These are phyloP conservation scores for Aegle marmelos DNA, from an alignment of 345 rosid species.

Conservation along the genomic window DNA sequence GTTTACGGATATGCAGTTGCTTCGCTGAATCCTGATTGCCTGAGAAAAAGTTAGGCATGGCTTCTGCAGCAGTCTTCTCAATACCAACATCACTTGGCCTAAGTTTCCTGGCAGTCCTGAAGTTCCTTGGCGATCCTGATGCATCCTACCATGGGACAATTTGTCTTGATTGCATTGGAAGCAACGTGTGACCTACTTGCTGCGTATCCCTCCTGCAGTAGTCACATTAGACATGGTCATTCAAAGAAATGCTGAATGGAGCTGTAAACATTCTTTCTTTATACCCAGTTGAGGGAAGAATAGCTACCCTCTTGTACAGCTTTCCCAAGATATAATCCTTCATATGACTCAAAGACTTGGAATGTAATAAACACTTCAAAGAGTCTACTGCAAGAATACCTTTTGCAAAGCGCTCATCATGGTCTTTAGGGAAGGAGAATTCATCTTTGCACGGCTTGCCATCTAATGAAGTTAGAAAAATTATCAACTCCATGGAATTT, in stretches of 20 bases:
- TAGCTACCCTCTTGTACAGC: background rate
- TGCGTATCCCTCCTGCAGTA: conserved; percentile 72
- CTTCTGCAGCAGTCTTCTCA: background rate
- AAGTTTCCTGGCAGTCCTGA: conserved; percentile 4
- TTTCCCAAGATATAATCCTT: background rate
- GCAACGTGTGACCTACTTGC: conserved; percentile 76
- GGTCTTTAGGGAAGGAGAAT: conserved; percentile 63
- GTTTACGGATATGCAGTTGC: background rate
- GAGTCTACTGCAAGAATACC: conserved; percentile 30
- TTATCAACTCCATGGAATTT: background rate
- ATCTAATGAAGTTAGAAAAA: conserved; percentile 37
- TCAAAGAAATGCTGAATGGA: background rate
- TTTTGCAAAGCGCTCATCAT: conserved; percentile 51
- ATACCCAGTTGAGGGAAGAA: background rate
- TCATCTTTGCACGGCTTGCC: conserved; percentile 75
- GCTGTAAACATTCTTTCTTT: background rate
- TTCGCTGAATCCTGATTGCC: background rate
- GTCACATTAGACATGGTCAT: background rate
- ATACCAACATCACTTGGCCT: background rate
- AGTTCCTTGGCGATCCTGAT: conserved; percentile 51
- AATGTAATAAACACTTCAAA: background rate
- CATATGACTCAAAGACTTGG: background rate
- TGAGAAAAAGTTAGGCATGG: background rate
- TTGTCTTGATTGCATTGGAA: conserved; percentile 65
- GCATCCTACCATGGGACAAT: conserved; percentile 63